These are phyloP conservation scores for Chrysosphaeria jannelii DNA, from an alignment of 2,329 filamentous ascomycete species.

Conservation along the genomic window DNA sequence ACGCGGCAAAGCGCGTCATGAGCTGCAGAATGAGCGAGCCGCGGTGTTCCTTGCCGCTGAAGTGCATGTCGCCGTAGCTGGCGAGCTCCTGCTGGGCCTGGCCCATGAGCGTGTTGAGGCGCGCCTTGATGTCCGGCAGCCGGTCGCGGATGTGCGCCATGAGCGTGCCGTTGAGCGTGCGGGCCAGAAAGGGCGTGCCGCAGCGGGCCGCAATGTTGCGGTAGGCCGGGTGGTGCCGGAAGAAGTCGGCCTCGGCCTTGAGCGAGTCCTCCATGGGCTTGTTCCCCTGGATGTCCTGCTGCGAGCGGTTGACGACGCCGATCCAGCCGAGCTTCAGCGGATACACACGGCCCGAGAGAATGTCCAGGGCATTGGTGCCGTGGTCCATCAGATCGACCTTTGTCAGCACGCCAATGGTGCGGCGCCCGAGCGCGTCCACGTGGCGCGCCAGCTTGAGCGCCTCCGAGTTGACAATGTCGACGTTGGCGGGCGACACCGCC, in stretches of 20 bases:
- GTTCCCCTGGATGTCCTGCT: constrained; percentile 89
- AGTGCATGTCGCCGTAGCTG: constrained; percentile 92
- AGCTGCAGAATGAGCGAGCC: constrained; percentile 84
- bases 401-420: constrained; percentile 92
- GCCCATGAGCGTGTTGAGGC: constrained; percentile 95
- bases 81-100: constrained; percentile 96
- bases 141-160: constrained; percentile 93
- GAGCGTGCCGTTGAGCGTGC: constrained; percentile 77
- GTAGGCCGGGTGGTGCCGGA: constrained; percentile 89
- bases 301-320: constrained; percentile 87
- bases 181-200: constrained; percentile 80
- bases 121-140: constrained; percentile 89
- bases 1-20: constrained; percentile 94
- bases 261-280: constrained; percentile 86
- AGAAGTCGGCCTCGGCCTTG: constrained; percentile 75
- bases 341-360: constrained; percentile 89
- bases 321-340: constrained; percentile 93
- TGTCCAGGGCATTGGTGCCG: constrained; percentile 92
- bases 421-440: constrained; percentile 88
- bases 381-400: constrained; percentile 98
- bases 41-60: constrained; percentile 86
- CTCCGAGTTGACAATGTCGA: constrained; percentile 95
- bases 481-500: constrained; percentile 86
- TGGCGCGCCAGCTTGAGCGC: constrained; percentile 87
- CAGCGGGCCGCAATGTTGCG: constrained; percentile 83